Percentiles rank a stretch among this genome's conserved stretches.
These are phyloP conservation scores for Tulasnella sp. DNA, from an alignment of 768 basidiomycete species.

Conservation along the genomic window DNA sequence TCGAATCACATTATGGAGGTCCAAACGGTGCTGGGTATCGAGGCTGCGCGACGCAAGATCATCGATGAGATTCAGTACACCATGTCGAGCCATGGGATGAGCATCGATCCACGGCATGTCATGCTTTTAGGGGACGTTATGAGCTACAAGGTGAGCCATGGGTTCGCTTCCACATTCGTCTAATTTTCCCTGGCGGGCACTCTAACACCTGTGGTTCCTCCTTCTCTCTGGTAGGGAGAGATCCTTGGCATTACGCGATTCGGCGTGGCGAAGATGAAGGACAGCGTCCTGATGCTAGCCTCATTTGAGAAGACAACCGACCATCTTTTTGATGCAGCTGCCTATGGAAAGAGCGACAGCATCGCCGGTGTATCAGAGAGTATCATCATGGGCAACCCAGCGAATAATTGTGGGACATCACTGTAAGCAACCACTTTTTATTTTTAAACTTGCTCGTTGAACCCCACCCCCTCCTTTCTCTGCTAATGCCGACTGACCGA, in stretches of 20 bases:
- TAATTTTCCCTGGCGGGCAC: too few relatives aligned
- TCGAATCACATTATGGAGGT: slow-evolving; percentile 98
- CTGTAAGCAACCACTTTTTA: slow-evolving; percentile 42
- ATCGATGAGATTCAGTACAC: slow-evolving; percentile 96
- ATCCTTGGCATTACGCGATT: slow-evolving; percentile 97
- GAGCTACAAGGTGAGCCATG: slow-evolving; percentile 75
- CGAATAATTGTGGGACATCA: slow-evolving; percentile 87
- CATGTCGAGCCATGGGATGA: slow-evolving; percentile 96
- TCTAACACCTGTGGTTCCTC: background rate
- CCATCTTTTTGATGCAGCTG: slow-evolving; percentile 94
- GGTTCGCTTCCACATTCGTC: background rate
- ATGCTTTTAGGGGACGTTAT: slow-evolving; percentile 98
- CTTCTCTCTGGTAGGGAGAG: slow-evolving; percentile 53
- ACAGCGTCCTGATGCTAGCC: slow-evolving; percentile 96
- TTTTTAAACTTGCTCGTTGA: background rate
- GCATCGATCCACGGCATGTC: slow-evolving; percentile 95
- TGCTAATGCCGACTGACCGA: too few relatives aligned
- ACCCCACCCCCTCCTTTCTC: too few relatives aligned
- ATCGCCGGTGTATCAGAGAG: slow-evolving; percentile 98
- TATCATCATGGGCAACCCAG: slow-evolving; percentile 98
- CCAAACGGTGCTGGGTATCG: slow-evolving; percentile 90
- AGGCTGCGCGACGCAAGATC: slow-evolving; percentile 88
- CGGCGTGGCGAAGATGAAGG: slow-evolving; percentile 99
- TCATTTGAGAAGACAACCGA: slow-evolving; percentile 99
- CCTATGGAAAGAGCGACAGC: slow-evolving; percentile 87